Evolutionary conservation across 768 basidiomycete genomes (phyloP).

Genomic region (Leucocoprinus leucothites): DNA sequence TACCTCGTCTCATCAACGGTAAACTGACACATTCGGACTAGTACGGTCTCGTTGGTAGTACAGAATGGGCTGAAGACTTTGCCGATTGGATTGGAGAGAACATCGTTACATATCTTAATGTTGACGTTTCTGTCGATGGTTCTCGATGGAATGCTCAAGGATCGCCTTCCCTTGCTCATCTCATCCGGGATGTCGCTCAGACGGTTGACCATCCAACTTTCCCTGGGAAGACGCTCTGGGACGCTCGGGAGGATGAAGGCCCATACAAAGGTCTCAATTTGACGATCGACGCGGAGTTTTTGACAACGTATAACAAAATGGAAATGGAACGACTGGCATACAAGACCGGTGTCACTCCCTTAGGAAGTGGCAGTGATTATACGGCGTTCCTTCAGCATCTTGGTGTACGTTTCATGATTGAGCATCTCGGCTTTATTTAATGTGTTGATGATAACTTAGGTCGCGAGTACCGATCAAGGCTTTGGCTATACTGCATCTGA

Average conservation of each 20-base stretch:
- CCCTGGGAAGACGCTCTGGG: conserved; percentile 70
- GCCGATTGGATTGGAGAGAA: conserved; percentile 73
- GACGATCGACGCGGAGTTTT: conserved; percentile 39
- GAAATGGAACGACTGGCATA: conserved; percentile 29
- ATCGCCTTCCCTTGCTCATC: conserved; percentile 81
- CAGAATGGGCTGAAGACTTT: conserved; percentile 95
- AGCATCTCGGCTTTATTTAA: not conserved
- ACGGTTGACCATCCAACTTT: conserved; percentile 74
- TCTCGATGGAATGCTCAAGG: conserved; percentile 54
- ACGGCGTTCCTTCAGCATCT: conserved; percentile 86
- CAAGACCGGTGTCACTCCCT: conserved; percentile 45
- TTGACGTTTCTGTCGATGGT: conserved; percentile 66
- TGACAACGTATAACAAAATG: conserved; percentile 35
- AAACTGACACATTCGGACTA: conserved; percentile 17
- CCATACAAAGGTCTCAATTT: conserved; percentile 37
- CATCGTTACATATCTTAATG: conserved; percentile 84
- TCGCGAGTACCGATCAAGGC: conserved; percentile 44
- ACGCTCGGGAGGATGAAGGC: conserved; percentile 63
- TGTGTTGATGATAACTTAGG: conserved; percentile 16
- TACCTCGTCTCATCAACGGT: not conserved
- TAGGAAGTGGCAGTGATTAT: conserved; percentile 90
- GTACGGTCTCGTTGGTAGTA: conserved; percentile 77
- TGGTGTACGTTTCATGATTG: conserved; percentile 28
- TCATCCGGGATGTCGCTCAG: conserved; percentile 65
- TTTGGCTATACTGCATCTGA: conserved; percentile 43